Conservation (phyloP, 345 rosid species). For the Punica granatum region DNA sequence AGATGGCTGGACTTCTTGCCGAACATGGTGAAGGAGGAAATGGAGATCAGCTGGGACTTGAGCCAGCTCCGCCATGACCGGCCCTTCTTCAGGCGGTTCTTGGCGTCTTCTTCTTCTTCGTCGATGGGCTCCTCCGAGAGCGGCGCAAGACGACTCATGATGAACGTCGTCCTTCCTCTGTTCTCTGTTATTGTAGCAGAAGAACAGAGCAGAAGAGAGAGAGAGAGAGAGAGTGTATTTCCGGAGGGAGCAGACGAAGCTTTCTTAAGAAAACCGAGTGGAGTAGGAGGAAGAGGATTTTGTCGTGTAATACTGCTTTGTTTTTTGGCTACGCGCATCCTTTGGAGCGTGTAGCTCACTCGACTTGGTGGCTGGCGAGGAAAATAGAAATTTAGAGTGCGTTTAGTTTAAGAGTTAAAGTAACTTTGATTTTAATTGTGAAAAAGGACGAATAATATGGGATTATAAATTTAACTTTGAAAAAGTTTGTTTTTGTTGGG, state of each 20-base stretch:
- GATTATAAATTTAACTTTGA: too few relatives aligned
- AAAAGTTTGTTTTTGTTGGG: too few relatives aligned
- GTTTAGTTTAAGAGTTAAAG: too few relatives aligned
- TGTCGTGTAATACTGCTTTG: neutral
- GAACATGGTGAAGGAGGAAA: conserved; percentile 28
- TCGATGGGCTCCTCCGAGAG: conserved; percentile 66
- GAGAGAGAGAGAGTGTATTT: conserved; percentile 9
- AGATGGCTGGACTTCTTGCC: conserved; percentile 46
- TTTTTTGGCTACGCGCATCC: neutral
- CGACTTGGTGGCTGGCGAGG: neutral
- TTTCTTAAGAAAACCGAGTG: conserved; percentile 7
- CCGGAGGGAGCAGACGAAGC: neutral
- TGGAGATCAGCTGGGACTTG: conserved; percentile 27
- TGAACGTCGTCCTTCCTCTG: conserved; percentile 6
- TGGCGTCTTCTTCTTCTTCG: conserved; percentile 33
- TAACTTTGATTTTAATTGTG: too few relatives aligned
- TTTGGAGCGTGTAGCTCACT: conserved; percentile 22
- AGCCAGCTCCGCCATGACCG: conserved; percentile 71
- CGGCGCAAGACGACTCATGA: conserved; percentile 72
- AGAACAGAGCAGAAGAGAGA: neutral
- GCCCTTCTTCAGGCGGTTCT: conserved; percentile 23
- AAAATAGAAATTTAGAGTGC: neutral
- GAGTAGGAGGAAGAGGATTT: conserved; percentile 1
- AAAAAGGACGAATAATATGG: too few relatives aligned
- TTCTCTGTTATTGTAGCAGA: neutral